Evolutionary conservation across 495 filamentous ascomycete genomes (phyloP), one percentile per base, ranked within the genome.

Genomic region (Pseudoneurospora amorphoporcata): DNA sequence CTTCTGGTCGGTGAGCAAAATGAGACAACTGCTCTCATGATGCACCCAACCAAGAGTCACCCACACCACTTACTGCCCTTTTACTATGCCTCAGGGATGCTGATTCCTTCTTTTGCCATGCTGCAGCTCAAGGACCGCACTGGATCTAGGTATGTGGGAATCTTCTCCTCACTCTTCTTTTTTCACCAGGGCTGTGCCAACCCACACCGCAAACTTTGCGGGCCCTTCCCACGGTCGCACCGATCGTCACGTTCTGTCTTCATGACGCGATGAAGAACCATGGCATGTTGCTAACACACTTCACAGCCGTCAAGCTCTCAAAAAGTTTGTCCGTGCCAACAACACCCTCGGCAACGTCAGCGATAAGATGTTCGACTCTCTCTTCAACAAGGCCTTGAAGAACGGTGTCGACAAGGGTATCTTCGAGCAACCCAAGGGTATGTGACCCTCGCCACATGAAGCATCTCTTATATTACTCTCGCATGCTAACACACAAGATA

Each of bases 291-390:
- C 87, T 84, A 77, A 84, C 79, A 70, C 53, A 68, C 58, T 45
- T 37, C 69, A 69, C 80, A 99, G 95, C 84, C 96, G 95, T 76
- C 91, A 94, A 82, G 92, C 92, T 38, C 90, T 99, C 81, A 98
- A 98, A 92, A 98, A 99, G 83, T 99, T 98, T 86, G 92, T 99
- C 78, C 88, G 88, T 82, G 90, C 92, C 77, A 98, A 99, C 91
- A 97, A 98, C 89, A 92, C 90, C 81, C 88, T 96, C 82, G 53
- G 53, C 53, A 86, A 85, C 72, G 88, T 89, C 70, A 87, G 85
- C 41, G 89, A 91, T 77, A 86, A 85, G 68, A 89, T 89, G 80
- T 98, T 98, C 81, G 94, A 95, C 80, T 87, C 88, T 75, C 90
- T 95, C 77, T 94, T 99, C 89, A 98, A 97, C 89, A 90, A 90